A percentile compares a stretch with the other conserved stretches of the same genome.
phyloP scores from a whole-genome alignment of 179 eudicot species.

The Amaranthus tricolor region DNA sequence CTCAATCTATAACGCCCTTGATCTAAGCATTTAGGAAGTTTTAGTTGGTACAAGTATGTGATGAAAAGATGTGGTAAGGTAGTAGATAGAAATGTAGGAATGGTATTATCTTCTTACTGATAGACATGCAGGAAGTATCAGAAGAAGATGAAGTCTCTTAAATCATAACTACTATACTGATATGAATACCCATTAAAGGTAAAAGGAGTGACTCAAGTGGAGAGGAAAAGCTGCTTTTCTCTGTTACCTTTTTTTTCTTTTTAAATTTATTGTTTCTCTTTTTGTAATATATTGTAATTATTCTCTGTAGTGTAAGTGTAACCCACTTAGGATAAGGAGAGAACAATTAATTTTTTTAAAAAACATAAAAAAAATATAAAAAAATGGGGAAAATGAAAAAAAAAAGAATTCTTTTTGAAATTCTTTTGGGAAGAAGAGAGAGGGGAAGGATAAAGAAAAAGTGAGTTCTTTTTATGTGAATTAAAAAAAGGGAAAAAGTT shows the following conservation, averaged over 20 bases:
- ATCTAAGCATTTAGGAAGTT: too few species aligned
- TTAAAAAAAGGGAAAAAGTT: conserved; percentile 2
- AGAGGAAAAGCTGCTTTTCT: conserved; percentile 27
- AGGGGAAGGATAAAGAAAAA: conserved; percentile 16
- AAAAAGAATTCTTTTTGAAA: conserved; percentile 7
- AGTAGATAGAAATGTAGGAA: conserved; percentile 6
- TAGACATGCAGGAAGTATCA: conserved; percentile 7
- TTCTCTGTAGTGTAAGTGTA: conserved; percentile 25
- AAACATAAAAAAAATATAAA: not conserved
- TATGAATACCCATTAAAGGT: conserved; percentile 23
- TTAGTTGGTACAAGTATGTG: not conserved
- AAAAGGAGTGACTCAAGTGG: conserved; percentile 29
- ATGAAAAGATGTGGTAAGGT: not conserved
- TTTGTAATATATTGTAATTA: conserved; percentile 2
- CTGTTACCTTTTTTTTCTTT: conserved; percentile 17
- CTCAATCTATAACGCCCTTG: too few species aligned
- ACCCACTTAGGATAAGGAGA: conserved; percentile 19
- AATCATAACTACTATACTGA: conserved; percentile 16
- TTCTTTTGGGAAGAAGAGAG: not conserved
- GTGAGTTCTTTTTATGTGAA: conserved; percentile 29
- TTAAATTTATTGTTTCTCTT: conserved; percentile 6
- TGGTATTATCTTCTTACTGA: conserved; percentile 2
- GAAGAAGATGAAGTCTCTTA: conserved; percentile 21
- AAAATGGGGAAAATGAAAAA: not conserved
- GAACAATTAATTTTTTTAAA: conserved; percentile 2